Percentiles rank a stretch among this genome's conserved stretches.
Conservation (phyloP, 805 yeast species). For the Ogataea wickerhamii region DNA sequence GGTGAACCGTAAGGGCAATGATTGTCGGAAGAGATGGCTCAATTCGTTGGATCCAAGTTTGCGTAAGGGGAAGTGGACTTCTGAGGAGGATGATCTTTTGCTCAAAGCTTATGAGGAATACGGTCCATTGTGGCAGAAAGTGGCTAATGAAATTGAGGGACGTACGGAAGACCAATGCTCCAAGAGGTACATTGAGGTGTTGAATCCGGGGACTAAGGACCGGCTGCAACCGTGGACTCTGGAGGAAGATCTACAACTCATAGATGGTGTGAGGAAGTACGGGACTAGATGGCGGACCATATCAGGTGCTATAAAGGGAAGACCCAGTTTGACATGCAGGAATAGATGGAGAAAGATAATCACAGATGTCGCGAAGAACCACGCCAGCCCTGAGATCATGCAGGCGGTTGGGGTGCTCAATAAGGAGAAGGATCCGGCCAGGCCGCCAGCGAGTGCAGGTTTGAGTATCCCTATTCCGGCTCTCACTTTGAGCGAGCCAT, state of each 20-base stretch:
- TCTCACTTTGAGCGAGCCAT: not conserved
- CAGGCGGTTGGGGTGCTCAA: slow-evolving; percentile 49
- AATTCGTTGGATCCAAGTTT: slow-evolving; percentile 80
- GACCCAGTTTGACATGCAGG: slow-evolving; percentile 88
- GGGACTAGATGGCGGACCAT: slow-evolving; percentile 92
- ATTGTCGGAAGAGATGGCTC: slow-evolving; percentile 84
- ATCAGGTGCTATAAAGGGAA: slow-evolving; percentile 61
- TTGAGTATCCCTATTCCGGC: not conserved
- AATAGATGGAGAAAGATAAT: slow-evolving; percentile 89
- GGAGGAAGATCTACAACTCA: slow-evolving; percentile 70
- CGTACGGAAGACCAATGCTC: slow-evolving; percentile 96
- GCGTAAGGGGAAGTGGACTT: slow-evolving; percentile 83
- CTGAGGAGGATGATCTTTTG: slow-evolving; percentile 68
- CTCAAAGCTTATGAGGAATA: slow-evolving; percentile 58
- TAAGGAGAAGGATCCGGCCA: slow-evolving; percentile 4
- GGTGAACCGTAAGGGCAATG: slow-evolving; percentile 63
- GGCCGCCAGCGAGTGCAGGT: not conserved
- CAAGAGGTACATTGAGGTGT: slow-evolving; percentile 81
- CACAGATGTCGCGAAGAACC: slow-evolving; percentile 67
- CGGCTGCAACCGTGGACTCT: slow-evolving; percentile 75
- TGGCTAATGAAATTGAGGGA: slow-evolving; percentile 71
- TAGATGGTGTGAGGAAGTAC: slow-evolving; percentile 60
- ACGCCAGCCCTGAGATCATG: slow-evolving; percentile 52
- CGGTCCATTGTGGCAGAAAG: slow-evolving; percentile 86
- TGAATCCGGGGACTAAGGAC: slow-evolving; percentile 77